A percentile compares a stretch with the other conserved stretches of the same genome.
phyloP scores from a whole-genome alignment of 202 grass and related monocot genomes.

The Dendrocalamus latiflorus region DNA sequence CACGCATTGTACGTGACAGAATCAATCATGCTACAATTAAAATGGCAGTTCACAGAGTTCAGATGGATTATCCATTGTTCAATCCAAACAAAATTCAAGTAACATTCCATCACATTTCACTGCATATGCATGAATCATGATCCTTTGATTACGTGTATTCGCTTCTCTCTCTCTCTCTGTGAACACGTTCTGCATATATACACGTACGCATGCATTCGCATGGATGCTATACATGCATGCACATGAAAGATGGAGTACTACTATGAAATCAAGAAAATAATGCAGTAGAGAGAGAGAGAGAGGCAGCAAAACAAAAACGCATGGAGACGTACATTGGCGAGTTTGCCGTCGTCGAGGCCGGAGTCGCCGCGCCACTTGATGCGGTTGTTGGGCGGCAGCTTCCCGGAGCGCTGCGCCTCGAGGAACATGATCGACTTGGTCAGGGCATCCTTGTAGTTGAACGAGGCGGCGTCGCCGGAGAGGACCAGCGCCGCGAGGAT shows the following conservation, averaged over 20 bases:
- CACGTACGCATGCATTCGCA: background rate
- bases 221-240: background rate
- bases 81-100: too few species aligned
- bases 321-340: slow-evolving; percentile 44
- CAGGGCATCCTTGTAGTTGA: slow-evolving; percentile 84
- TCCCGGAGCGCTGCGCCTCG: slow-evolving; percentile 90
- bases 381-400: slow-evolving; percentile 70
- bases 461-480: slow-evolving; percentile 17
- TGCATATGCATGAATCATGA: too few species aligned
- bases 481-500: slow-evolving; percentile 33
- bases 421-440: slow-evolving; percentile 87
- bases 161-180: background rate
- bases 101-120: too few species aligned
- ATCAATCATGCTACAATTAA: background rate
- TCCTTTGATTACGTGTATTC: background rate
- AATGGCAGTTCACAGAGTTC: background rate
- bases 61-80: background rate
- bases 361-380: slow-evolving; percentile 94
- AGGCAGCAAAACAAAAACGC: background rate
- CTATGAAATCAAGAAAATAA: background rate
- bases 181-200: background rate
- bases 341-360: slow-evolving; percentile 78
- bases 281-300: background rate
- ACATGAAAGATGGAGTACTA: background rate
- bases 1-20: background rate